Base-by-base conservation (phyloP, 148 eudicot genomes). In the Amaranthus palmeri region DNA sequence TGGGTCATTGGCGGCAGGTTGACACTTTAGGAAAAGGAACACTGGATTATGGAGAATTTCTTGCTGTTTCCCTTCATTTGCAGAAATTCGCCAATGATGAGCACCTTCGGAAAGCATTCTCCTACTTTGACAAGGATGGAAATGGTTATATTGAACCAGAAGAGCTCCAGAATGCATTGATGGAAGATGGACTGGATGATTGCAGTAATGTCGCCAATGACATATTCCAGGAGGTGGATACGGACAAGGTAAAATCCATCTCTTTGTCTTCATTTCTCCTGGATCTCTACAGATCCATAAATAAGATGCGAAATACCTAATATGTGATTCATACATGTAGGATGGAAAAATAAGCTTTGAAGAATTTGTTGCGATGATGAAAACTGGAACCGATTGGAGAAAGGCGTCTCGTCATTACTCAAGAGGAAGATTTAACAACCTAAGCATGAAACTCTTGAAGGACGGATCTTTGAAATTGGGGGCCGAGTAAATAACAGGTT, bases 361-460 rank as follows among this genome's bases (percentile, higher is more conserved):
- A 8, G 98, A 92, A 72, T 92, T 92, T 77, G 92, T 80, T 55
- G 96, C 98, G 7, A 92, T 92, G 98, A 90, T 92, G 96, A 92
- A 90, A 82, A 90, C 98, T 14, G 98, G 96, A 44, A 92, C 98
- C 0, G 93, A 92, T 77, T 92, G 96, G 98, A 90, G 96, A 83
- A 93, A 90, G 81, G 98, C 96, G 49, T 93, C 98, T 57, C 84
- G 96, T 15, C 98, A 90, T 77, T 93, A 93, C 83, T 93, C 98
- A 14, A 84, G 96, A 81, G 98, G 93, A 79, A 84, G 98, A 88
- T 93, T 90, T 71, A 93, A 93, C 85, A 90, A 86, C 69, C 79
- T 93, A 55, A 93, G 98, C 80, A 78, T 86, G 73, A 90, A 90
- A 85, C 81, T 93, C 67, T 85, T 92, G 87, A 92, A 92, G 78